Evolutionary conservation across 371 early-diverging fungal species (phyloP), one percentile per base, ranked within the genome.

Genomic region (Actinomucor elegans): DNA sequence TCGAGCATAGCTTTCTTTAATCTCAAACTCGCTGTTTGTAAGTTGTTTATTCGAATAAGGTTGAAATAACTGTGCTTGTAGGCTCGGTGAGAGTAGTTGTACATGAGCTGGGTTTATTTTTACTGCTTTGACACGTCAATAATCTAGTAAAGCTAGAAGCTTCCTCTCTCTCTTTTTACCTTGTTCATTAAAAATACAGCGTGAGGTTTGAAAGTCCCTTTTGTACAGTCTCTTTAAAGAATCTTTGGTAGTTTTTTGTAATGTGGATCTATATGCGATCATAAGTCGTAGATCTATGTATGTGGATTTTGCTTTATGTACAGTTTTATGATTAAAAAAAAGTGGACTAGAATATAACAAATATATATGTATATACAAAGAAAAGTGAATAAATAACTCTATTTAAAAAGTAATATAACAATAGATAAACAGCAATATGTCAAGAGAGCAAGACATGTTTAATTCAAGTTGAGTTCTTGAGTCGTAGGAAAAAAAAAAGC

Each of bases 21-120:
- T 38, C n/a, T 32, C 31, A 4, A 33, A 12, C 14, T 34, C 37
- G 11, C 15, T n/a, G 17, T 50, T 59, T 3, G 28, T 27, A 4
- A 59, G 40, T 9, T 62, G 54, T 5, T 59, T 59, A 12, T 36
- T 37, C 11, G 24, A 7, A 28, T 56, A 45, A 5, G 57, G 42
- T 20, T 28, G 60, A 48, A 84, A 81, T 4, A 81, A 51, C 17
- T 67, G 77, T n/a, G 56, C 41, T 37, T 81, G 77, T 23, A 84
- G 55, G 0, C 43, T 57, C 11, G 72, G 72, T 11, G 80, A 69
- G n/a, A 84, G 59, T 46, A 84, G 57, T 46, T 84, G 84, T 1
- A 84, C 77, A 20, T 84, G 75, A 17, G 79, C 80, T 20, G 72
- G 64, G 32, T 76, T 76, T 12, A 57, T 62, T 54, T 51, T 57